Conservation (phyloP, 805 yeast genomes). For the Cyberlindnera xylosilytica region DNA sequence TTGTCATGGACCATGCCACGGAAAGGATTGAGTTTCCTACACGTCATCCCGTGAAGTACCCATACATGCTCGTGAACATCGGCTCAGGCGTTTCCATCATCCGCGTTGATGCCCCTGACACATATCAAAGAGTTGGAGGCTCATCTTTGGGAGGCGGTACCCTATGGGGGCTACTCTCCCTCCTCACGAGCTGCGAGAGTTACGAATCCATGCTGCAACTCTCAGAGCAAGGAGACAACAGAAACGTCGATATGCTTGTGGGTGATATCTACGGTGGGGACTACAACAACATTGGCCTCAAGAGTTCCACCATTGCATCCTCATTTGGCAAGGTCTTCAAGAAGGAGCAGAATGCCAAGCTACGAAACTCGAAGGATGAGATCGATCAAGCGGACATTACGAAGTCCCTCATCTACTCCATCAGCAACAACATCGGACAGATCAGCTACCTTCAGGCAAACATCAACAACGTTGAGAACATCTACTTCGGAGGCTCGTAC, state of each 20-base stretch:
- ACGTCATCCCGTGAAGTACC: slow-evolving; percentile 47
- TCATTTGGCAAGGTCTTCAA: slow-evolving; percentile 95
- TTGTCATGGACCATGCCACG: slow-evolving; percentile 60
- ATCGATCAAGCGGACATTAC: slow-evolving; percentile 65
- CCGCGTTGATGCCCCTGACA: slow-evolving; percentile 79
- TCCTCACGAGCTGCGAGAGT: slow-evolving; percentile 80
- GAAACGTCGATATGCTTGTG: slow-evolving; percentile 89
- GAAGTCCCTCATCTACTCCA: slow-evolving; percentile 79
- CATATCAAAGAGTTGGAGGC: slow-evolving; percentile 87
- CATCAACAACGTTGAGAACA: slow-evolving; percentile 72
- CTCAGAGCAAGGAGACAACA: slow-evolving; percentile 86
- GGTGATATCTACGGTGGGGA: slow-evolving; percentile 94
- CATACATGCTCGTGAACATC: slow-evolving; percentile 85
- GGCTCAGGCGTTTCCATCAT: slow-evolving; percentile 96
- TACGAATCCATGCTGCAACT: slow-evolving; percentile 91
- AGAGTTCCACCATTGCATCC: slow-evolving; percentile 85
- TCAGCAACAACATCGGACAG: slow-evolving; percentile 95
- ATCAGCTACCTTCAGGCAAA: slow-evolving; percentile 93
- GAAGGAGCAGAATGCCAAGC: slow-evolving; percentile 28
- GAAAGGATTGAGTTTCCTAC: slow-evolving; percentile 27
- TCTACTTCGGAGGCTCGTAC: slow-evolving; percentile 94
- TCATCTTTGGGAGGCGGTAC: slow-evolving; percentile 98
- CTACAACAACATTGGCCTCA: slow-evolving; percentile 86
- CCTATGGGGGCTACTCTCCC: slow-evolving; percentile 88
- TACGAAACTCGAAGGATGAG: slow-evolving; percentile 28